These are phyloP conservation scores for Cyberlindnera veronae DNA, from an alignment of 805 yeast species.

Conservation along the genomic window DNA sequence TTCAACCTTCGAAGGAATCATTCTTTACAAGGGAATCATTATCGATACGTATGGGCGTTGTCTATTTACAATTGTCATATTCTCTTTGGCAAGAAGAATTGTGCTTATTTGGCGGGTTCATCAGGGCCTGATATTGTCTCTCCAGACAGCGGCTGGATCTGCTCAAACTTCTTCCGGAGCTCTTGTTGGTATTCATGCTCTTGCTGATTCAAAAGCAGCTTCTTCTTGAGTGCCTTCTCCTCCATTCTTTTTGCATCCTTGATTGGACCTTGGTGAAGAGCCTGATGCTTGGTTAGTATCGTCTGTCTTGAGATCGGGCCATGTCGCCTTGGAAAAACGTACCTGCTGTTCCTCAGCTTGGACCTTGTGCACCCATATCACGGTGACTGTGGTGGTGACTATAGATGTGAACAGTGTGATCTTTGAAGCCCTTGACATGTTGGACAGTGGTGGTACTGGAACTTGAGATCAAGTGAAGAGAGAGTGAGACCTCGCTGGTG, in stretches of 20 bases:
- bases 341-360: constrained; percentile 67
- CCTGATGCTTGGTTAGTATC: constrained; percentile 32
- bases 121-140: constrained; percentile 43
- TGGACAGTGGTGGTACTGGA: not conserved
- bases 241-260: constrained; percentile 61
- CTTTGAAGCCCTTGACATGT: constrained; percentile 80
- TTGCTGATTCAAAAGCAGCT: constrained; percentile 43
- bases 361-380: constrained; percentile 64
- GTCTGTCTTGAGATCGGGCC: not conserved
- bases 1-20: too few relatives aligned
- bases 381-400: constrained; percentile 53
- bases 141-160: constrained; percentile 62
- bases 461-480: too few relatives aligned
- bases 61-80: too few relatives aligned
- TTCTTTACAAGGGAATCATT: too few relatives aligned
- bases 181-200: constrained; percentile 67
- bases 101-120: constrained; percentile 8
- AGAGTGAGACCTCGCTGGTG: too few relatives aligned
- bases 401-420: constrained; percentile 63
- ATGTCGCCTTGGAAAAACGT: constrained; percentile 23
- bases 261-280: constrained; percentile 77
- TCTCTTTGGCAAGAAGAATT: too few relatives aligned
- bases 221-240: constrained; percentile 33
- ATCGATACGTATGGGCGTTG: not conserved
- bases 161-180: constrained; percentile 52